Percentiles rank a stretch among this genome's conserved stretches.
Conservation (phyloP, 805 yeast genomes). For the Wickerhamiella qilinensis region DNA sequence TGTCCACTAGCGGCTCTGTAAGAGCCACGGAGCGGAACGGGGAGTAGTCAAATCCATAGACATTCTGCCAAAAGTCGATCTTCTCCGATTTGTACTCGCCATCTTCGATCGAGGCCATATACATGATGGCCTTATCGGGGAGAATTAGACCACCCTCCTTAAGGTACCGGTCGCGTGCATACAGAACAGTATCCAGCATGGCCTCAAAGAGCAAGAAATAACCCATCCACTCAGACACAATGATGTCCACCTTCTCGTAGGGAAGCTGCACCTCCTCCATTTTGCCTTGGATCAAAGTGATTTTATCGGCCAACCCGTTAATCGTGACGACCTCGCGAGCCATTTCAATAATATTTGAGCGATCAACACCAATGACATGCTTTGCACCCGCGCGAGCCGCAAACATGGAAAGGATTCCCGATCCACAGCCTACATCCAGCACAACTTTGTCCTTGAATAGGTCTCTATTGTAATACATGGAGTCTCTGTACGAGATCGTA, state of each 20-base stretch:
- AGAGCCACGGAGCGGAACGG: slow-evolving; percentile 78
- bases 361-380: slow-evolving; percentile 93
- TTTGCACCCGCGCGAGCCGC: slow-evolving; percentile 98
- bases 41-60: slow-evolving; percentile 89
- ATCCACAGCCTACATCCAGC: slow-evolving; percentile 97
- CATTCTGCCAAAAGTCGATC: slow-evolving; percentile 88
- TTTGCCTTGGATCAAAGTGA: slow-evolving; percentile 81
- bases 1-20: slow-evolving; percentile 90
- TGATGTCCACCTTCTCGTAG: slow-evolving; percentile 78
- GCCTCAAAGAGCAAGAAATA: slow-evolving; percentile 90
- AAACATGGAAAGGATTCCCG: slow-evolving; percentile 94
- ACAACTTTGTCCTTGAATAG: slow-evolving; percentile 87
- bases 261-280: slow-evolving; percentile 84
- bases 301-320: slow-evolving; percentile 73
- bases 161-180: slow-evolving; percentile 79
- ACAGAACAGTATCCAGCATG: slow-evolving; percentile 90
- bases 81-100: slow-evolving; percentile 83
- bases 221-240: slow-evolving; percentile 99
- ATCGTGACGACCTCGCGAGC: slow-evolving; percentile 76
- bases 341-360: slow-evolving; percentile 91
- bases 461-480: slow-evolving; percentile 78
- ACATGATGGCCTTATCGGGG: slow-evolving; percentile 87
- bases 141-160: slow-evolving; percentile 75
- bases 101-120: slow-evolving; percentile 85
- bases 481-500: slow-evolving; percentile 80